phyloP scores from a whole-genome alignment of 2,329 filamentous ascomycete species.

The Trichophyton equinum region DNA sequence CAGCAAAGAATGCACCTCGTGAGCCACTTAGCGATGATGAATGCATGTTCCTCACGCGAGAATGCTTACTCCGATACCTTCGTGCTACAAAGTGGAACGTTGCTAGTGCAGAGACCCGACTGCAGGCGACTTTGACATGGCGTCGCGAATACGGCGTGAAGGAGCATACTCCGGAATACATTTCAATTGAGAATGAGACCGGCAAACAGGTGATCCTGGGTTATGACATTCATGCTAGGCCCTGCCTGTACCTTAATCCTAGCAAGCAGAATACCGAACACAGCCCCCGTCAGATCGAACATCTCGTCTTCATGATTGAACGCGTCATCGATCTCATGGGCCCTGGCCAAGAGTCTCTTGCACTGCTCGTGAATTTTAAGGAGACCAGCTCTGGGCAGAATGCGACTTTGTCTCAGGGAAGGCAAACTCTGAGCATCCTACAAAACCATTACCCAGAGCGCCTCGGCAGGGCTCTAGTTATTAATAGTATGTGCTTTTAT shows the following conservation, averaged over 20 bases:
- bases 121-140: slow-evolving; percentile 74
- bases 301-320: slow-evolving; percentile 93
- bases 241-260: slow-evolving; percentile 82
- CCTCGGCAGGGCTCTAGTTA: slow-evolving; percentile 74
- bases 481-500: slow-evolving; percentile 53
- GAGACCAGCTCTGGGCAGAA: slow-evolving; percentile 62
- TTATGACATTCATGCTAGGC: slow-evolving; percentile 72
- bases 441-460: slow-evolving; percentile 95
- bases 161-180: slow-evolving; percentile 63
- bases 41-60: slow-evolving; percentile 78
- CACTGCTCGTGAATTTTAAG: slow-evolving; percentile 86
- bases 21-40: slow-evolving; percentile 65
- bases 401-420: slow-evolving; percentile 62
- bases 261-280: slow-evolving; percentile 85
- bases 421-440: slow-evolving; percentile 77
- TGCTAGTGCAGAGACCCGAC: slow-evolving; percentile 61
- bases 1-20: slow-evolving; percentile 44
- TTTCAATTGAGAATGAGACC: slow-evolving; percentile 87
- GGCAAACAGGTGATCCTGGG: slow-evolving; percentile 88
- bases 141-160: slow-evolving; percentile 78
- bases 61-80: slow-evolving; percentile 86
- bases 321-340: slow-evolving; percentile 77
- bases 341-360: slow-evolving; percentile 71
- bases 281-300: slow-evolving; percentile 76
- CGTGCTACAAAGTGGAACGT: slow-evolving; percentile 85